Evolutionary conservation across 1,284 basidiomycete genomes (phyloP), one percentile per base, ranked within the genome.

Genomic region (Ganoderma sinense): DNA sequence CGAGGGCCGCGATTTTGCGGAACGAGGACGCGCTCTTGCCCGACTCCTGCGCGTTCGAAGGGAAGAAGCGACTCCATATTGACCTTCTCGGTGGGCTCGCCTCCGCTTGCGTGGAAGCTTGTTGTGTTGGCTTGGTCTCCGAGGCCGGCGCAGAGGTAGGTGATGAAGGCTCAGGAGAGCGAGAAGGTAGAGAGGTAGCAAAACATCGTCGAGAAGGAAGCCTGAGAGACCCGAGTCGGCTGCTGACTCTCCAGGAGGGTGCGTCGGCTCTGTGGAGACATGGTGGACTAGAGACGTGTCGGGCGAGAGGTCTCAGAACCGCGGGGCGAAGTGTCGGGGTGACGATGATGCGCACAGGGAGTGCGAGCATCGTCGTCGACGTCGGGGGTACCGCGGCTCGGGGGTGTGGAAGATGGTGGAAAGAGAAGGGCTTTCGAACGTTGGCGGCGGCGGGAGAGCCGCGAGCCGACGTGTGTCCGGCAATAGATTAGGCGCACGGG

Each of bases 1-100:
- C 95, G 33, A 98, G 88, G 2, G 90, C 81, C 11, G 92, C 74
- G 36, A 97, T 90, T 79, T 95, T 95, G 69, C 86, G 82, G 70
- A 97, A 86, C 0, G 91, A 94, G 0, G 92, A 90, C 18, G 83
- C 78, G 60, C 81, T 85, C 69, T 77, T 76, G 33, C 81, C 76
- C 20, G 82, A 73, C 8, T 82, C 76, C 29, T 74, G 77, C 56
- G 82, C 66, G 5, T 80, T 69, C 0, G 80, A 72, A 0, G 86
- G 83, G 8, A 85, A 67, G 55, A 88, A 70, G 39, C 80, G 79
- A n/a, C 80, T 77, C 63, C 82, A 73, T 62, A 87, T 71, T 2
- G 87, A 84, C 36, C 77, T 77, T 71, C 39, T 14, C 33, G 56
- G n/a, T 13, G 39, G 7, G 36, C 29, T 39, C n/a, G 59, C 41